Percentiles rank a stretch among this genome's conserved stretches.
These are phyloP conservation scores for Pelagophyceae sp. DNA, from an alignment of 352 stramenopile genomes.

Conservation along the genomic window DNA sequence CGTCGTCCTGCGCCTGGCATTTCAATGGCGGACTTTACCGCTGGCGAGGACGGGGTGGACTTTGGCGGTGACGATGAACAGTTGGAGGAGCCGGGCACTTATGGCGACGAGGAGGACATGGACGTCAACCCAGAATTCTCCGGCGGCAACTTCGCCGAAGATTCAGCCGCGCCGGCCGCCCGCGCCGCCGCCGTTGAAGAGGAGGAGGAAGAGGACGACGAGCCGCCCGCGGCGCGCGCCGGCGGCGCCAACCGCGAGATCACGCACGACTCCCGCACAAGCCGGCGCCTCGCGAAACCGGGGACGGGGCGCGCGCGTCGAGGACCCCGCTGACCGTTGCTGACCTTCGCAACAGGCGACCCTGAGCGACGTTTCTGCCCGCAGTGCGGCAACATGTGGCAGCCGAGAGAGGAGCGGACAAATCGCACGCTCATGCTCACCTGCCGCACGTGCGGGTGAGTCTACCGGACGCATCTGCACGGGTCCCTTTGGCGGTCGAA, in stretches of 20 bases:
- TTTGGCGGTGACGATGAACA: neutral
- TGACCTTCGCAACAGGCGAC: too few species aligned
- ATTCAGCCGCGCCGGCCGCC: too few species aligned
- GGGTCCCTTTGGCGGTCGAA: neutral
- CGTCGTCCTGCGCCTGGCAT: too few species aligned
- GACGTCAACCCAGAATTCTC: too few species aligned
- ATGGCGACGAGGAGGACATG: neutral
- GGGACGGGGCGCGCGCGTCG: too few species aligned
- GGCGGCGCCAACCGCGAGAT: neutral
- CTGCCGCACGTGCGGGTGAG: constrained; percentile 1
- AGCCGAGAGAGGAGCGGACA: neutral
- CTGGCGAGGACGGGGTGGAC: too few species aligned
- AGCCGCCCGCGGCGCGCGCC: too few species aligned
- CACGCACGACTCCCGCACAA: neutral
- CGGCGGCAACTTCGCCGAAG: too few species aligned
- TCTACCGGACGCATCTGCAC: neutral
- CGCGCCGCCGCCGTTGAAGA: neutral
- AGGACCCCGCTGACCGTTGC: too few species aligned
- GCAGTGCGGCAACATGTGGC: constrained; percentile 20
- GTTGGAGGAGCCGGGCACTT: neutral
- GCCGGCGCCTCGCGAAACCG: neutral
- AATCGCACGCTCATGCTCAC: neutral
- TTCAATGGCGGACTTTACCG: neutral
- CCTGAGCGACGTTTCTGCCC: constrained; percentile 19
- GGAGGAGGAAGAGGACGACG: neutral